Evolutionary conservation across 306 rosid genomes (phyloP), one percentile per base, ranked within the genome.

Genomic region (Begonia peltatifolia): DNA sequence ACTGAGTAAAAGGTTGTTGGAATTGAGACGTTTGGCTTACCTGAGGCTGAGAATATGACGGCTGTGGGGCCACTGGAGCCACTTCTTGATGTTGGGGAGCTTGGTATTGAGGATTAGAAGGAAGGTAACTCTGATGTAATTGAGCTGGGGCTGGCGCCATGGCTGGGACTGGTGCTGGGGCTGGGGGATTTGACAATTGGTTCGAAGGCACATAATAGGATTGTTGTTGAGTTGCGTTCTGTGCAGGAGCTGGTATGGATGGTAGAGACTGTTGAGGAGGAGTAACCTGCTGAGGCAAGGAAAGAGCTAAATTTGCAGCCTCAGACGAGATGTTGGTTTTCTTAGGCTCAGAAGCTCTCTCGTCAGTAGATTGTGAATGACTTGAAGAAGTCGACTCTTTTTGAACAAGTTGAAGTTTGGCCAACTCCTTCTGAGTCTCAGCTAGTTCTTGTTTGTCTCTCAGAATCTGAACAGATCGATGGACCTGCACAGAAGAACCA

Each of bases 401-500:
- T 66, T 86, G 99, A 25, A 70, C 80, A 66, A 73, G 88, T 68
- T 92, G 99, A 75, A 86, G 89, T 75, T 92, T 92, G 64, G 99
- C 89, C 41, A 92, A 54, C 65, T 92, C 96, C 72, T 86, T 92
- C 69, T 92, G 96, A 43, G 99, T 66, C 42, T 92, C 99, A 13
- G 84, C 87, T 14, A 92, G 84, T 69, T 92, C 99, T 72, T 92
- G 99, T 65, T 86, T 92, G 81, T 92, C 99, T 75, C 96, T 81
- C 57, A 92, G 68, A 60, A 92, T 81, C 74, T 92, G 99, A 43
- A 86, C 93, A 55, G 99, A 83, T 78, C 96, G 71, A 73, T 92
- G 96, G 55, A 92, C 99, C 99, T 23, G 52, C 56, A 54, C 3
- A 18, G 38, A 30, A 30, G 38, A 30, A 30, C 38, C 38, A 6